Evolutionary conservation across 345 rosid species (phyloP), one percentile per base, ranked within the genome.

Genomic region (Corchorus olitorius): DNA sequence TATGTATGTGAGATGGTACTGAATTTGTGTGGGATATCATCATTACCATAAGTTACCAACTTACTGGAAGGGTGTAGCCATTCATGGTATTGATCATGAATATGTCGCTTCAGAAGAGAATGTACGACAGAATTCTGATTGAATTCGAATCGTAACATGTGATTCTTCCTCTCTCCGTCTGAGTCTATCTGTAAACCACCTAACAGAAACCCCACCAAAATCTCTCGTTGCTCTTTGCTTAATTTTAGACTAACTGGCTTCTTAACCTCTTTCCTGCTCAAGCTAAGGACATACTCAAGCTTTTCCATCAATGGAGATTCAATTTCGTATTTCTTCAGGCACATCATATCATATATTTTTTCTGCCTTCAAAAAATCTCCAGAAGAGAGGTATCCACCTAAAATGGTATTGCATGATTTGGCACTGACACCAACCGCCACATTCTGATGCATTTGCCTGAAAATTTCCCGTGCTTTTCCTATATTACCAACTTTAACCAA

Each of bases 171-270:
- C 63, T 54, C 74, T 77, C 83, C 94, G 79, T 87, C 94, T 10
- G 89, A 86, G 65, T 84, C 92, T 5, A 93, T 85, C 75, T 45
- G 81, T 86, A 95, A 78, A 72, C 99, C 97, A 71, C 97, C 98
- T 84, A 93, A 79, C 53, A 95, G 81, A 84, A 95, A 88, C 66
- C 99, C 99, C 33, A 95, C 87, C 70, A 95, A 78, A 70, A 87
- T 84, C 82, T 95, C 97, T 61, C 98, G 85, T 46, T 95, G 97
- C 22, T 91, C 97, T 86, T 84, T 84, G 81, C 92, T 92, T 77
- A 95, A 86, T 81, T 92, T 92, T 73, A 86, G 81, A 74, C 87
- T 88, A 63, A 81, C 34, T 3, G 87, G 94, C 76, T 72, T 89
- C 87, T 86, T 90, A 45, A 86, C 86, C 19, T 55, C 81, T 84